Base-by-base conservation (phyloP, 345 rosid species). In the Hevea brasiliensis region DNA sequence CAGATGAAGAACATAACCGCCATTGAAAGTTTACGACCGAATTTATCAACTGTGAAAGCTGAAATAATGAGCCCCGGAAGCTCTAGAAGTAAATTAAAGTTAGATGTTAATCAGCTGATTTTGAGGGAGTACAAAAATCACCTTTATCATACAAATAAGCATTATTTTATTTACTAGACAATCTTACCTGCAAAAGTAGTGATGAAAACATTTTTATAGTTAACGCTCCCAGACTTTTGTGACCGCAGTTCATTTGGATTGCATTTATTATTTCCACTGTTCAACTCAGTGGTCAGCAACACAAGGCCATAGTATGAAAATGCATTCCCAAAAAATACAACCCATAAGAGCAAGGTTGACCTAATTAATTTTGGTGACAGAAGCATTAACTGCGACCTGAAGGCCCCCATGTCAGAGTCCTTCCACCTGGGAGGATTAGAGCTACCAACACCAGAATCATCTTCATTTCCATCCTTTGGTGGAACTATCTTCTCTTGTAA, bases 271-370 rank as follows among this genome's bases (percentile, higher is more conserved):
- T 76, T 81, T 67, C 89, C 84, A 37, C 76, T 84, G 80, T 81
- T 88, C 74, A 95, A 86, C 81, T 95, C 96, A 12, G 96, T 89
- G 66, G 99, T 95, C 81, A 95, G 92, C 80, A 95, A 81, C 53
- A 92, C 96, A 37, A 95, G 80, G 15, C 98, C 98, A 41, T 95
- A 95, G 69, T 95, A 95, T 7, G 94, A 79, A 82, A 95, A 92
- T 6, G 99, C 89, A 72, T 91, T 95, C 64, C 98, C 98, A 68
- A 95, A 89, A 78, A 89, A 95, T 6, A 89, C 91, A 27, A 80
- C 69, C 99, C 98, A 95, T 68, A 95, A 76, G 64, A 95, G 98
- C 74, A 84, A 69, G 67, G 97, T 95, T 69, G 97, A 77, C 79
- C 80, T 88, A 50, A 79, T 40, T 76, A 95, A 84, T 65, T 76